Evolutionary conservation across 108 stramenopile genomes (phyloP).

Genomic region (Fragilaria radians): DNA sequence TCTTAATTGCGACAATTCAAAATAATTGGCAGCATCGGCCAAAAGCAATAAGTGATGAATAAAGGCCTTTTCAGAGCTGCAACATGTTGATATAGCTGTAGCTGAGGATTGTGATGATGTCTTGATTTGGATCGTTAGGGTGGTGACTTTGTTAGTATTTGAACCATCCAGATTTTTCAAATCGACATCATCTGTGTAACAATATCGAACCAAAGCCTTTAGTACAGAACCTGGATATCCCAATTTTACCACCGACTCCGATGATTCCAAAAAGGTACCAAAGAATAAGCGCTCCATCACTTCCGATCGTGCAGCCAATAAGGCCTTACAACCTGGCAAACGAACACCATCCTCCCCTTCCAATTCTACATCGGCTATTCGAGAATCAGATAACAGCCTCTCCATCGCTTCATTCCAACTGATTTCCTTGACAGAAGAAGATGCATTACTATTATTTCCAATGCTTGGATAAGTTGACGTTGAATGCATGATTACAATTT

Average conservation of each 20-base stretch:
- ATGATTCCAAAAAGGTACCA: constrained; percentile 27
- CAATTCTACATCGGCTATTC: constrained; percentile 1
- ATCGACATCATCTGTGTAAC: constrained; percentile 25
- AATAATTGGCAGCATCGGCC: neutral
- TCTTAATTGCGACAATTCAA: neutral
- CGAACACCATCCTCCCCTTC: constrained; percentile 2
- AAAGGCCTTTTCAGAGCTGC: no score
- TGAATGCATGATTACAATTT: no score
- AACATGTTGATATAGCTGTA: no score
- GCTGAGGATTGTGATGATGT: no score
- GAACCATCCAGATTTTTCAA: neutral
- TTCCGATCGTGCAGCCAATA: constrained; percentile 31
- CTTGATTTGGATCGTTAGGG: no score
- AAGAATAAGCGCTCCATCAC: constrained; percentile 34
- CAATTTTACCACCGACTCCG: constrained; percentile 17
- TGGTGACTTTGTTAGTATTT: no score
- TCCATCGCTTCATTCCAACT: neutral
- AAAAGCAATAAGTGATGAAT: neutral
- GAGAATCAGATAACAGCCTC: neutral
- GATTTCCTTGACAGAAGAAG: neutral
- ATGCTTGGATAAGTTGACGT: no score
- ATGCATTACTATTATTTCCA: no score
- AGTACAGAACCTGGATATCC: constrained; percentile 31
- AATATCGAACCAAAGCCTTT: constrained; percentile 34
- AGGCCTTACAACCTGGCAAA: constrained; percentile 4